Percentiles rank a stretch among this genome's conserved stretches.
Evolutionary conservation across 2,329 filamentous ascomycete species (phyloP).

Genomic region (Uncinocarpus reesii): DNA sequence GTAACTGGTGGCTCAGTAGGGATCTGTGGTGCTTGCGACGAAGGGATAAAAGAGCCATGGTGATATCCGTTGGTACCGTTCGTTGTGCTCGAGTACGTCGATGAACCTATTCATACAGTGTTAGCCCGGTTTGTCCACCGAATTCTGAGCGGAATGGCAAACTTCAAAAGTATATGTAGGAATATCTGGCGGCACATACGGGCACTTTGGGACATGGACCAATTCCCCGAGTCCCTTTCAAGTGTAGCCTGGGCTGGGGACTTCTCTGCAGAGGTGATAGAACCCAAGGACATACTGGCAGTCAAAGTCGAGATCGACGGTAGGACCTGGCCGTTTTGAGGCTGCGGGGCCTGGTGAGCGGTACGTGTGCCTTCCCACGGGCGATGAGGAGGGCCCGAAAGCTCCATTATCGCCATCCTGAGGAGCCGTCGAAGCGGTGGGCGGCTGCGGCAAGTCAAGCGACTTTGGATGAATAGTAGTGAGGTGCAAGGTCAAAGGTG

Average conservation of each 20-base stretch:
- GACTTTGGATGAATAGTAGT: background rate
- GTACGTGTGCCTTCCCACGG: slow-evolving; percentile 35
- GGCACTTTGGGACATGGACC: slow-evolving; percentile 50
- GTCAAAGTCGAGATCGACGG: slow-evolving; percentile 41
- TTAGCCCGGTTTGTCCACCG: slow-evolving; percentile 11
- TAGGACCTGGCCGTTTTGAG: slow-evolving; percentile 33
- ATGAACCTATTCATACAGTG: slow-evolving; percentile 31
- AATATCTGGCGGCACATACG: slow-evolving; percentile 33
- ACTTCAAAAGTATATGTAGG: background rate
- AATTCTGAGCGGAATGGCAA: background rate
- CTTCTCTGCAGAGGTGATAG: slow-evolving; percentile 30
- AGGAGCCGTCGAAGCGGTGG: background rate
- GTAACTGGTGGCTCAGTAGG: slow-evolving; percentile 28
- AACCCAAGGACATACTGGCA: slow-evolving; percentile 31
- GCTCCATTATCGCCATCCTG: slow-evolving; percentile 28
- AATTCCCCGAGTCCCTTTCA: slow-evolving; percentile 49
- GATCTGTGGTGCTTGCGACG: slow-evolving; percentile 29
- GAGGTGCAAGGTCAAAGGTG: background rate
- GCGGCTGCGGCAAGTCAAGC: background rate
- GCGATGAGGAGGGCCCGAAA: slow-evolving; percentile 32
- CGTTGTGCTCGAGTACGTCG: slow-evolving; percentile 40
- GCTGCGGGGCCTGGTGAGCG: slow-evolving; percentile 33
- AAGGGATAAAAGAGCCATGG: slow-evolving; percentile 27
- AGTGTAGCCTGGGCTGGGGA: slow-evolving; percentile 35
- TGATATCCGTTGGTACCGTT: slow-evolving; percentile 36